These are phyloP conservation scores for Thalassiosira profunda DNA, from an alignment of 108 stramenopile species.

Conservation along the genomic window DNA sequence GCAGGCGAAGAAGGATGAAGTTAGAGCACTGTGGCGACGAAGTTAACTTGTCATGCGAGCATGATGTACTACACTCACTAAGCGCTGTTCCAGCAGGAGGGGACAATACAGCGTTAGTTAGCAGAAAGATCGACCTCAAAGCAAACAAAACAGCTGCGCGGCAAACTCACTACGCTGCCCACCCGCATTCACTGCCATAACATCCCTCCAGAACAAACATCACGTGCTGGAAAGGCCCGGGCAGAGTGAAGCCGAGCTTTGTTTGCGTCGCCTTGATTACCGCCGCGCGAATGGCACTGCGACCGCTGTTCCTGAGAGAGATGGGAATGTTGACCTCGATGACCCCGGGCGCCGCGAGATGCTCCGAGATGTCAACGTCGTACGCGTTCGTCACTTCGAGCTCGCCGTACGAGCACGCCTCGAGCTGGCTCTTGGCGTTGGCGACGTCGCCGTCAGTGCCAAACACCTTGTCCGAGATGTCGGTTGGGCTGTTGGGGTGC, in stretches of 20 bases:
- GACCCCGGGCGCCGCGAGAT: conserved; percentile 26
- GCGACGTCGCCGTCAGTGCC: conserved; percentile 34
- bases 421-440: conserved; percentile 38
- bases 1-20: too few species aligned
- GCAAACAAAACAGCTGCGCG: too few species aligned
- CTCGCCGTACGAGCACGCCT: conserved; percentile 31
- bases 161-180: conserved; percentile 42
- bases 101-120: too few species aligned
- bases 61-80: too few species aligned
- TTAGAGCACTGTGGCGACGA: too few species aligned
- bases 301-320: background rate
- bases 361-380: background rate
- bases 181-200: conserved; percentile 27
- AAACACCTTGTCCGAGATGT: conserved; percentile 40
- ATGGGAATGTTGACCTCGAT: conserved; percentile 34
- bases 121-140: too few species aligned
- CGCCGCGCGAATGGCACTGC: conserved; percentile 13
- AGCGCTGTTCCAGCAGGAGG: too few species aligned
- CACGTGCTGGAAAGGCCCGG: conserved; percentile 18
- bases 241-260: conserved; percentile 9
- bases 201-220: conserved; percentile 20
- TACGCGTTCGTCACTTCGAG: conserved; percentile 8
- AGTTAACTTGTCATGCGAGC: too few species aligned
- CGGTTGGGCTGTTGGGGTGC: background rate
- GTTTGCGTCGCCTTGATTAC: conserved; percentile 3